A percentile compares a stretch with the other conserved stretches of the same genome.
Evolutionary conservation across 306 rosid species (phyloP).

Genomic region (Cucurbita argyrosperma): DNA sequence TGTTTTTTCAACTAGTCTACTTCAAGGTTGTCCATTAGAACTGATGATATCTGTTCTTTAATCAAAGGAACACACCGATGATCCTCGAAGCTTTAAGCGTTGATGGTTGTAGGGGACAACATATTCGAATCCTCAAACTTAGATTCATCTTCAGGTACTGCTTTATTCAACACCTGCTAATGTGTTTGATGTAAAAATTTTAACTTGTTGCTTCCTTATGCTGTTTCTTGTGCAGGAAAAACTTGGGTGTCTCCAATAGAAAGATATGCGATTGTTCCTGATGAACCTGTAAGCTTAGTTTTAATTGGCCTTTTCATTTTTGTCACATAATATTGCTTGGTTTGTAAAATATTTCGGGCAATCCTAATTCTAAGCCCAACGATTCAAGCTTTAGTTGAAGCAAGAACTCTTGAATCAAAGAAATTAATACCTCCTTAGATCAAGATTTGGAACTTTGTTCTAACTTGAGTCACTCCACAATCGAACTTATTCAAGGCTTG

Average conservation of each 20-base stretch:
- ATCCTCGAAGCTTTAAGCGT: slow-evolving; percentile 72
- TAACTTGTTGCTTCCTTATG: slow-evolving; percentile 2
- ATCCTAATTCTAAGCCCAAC: too few species aligned
- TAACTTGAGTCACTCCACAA: too few species aligned
- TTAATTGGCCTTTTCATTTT: neutral
- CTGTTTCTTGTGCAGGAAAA: slow-evolving; percentile 32
- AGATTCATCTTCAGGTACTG: slow-evolving; percentile 55
- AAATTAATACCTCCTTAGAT: too few species aligned
- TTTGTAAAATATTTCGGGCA: neutral
- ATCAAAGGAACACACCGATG: slow-evolving; percentile 63
- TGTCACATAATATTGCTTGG: neutral
- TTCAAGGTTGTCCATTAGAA: neutral
- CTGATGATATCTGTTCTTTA: slow-evolving; percentile 12
- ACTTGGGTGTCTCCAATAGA: slow-evolving; percentile 46
- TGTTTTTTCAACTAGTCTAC: neutral
- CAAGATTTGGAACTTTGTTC: too few species aligned
- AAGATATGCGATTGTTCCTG: slow-evolving; percentile 96
- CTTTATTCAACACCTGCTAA: slow-evolving; percentile 4
- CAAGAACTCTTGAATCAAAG: too few species aligned
- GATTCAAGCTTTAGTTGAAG: too few species aligned
- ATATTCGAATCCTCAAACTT: slow-evolving; percentile 52
- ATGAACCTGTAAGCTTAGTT: slow-evolving; percentile 57
- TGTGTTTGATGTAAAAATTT: neutral
- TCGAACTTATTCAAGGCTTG: too few species aligned
- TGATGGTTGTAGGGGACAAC: slow-evolving; percentile 73